Evolutionary conservation across 1,284 basidiomycete species (phyloP).

Genomic region (Thecaphora frezii): DNA sequence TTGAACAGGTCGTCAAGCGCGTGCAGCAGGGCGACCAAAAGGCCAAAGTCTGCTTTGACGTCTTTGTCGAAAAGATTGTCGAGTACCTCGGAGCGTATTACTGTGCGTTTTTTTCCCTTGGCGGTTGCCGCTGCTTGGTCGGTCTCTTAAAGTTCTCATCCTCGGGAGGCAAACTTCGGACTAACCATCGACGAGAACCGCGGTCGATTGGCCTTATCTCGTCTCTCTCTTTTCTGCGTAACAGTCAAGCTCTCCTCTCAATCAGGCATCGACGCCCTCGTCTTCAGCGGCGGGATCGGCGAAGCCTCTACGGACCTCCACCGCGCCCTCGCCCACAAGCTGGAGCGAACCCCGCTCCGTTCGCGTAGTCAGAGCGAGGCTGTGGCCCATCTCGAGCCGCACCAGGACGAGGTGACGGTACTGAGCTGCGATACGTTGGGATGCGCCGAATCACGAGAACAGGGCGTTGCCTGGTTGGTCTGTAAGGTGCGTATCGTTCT

Average conservation of each 20-base stretch:
- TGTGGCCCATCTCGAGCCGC: background rate
- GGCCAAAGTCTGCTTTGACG: conserved; percentile 19
- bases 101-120: background rate
- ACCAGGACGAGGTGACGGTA: background rate
- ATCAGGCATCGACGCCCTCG: conserved; percentile 19
- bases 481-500: too few relatives aligned
- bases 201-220: too few relatives aligned
- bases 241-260: conserved; percentile 15
- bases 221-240: too few relatives aligned
- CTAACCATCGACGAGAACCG: too few relatives aligned
- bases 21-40: conserved; percentile 1
- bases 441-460: too few relatives aligned
- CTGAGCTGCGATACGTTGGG: too few relatives aligned
- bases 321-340: background rate
- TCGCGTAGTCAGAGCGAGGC: too few relatives aligned
- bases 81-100: conserved; percentile 18
- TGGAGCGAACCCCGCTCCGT: conserved; percentile 4
- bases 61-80: conserved; percentile 32
- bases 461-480: too few relatives aligned
- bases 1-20: conserved; percentile 9
- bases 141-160: too few relatives aligned
- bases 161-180: too few relatives aligned
- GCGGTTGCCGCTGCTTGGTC: too few relatives aligned
- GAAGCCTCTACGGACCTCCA: conserved; percentile 10
- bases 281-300: conserved; percentile 29